Evolutionary conservation across 163 green algal species (phyloP).

Genomic region (Scenedesmus sp.): DNA sequence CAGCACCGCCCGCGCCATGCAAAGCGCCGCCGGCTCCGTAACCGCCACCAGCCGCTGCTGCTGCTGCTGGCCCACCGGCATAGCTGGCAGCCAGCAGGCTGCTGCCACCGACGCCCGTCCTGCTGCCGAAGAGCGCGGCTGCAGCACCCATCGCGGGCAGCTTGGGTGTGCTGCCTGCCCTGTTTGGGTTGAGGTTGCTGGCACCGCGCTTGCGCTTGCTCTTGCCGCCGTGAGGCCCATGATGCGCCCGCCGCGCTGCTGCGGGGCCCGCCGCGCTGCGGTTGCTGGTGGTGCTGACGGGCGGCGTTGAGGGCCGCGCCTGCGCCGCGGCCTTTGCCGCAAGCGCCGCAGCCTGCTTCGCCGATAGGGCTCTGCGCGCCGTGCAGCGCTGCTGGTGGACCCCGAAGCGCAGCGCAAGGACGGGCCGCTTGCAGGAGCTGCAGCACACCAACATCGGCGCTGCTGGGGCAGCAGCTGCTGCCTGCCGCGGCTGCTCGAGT

Average conservation of each 20-base stretch:
- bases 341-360: constrained; percentile 32
- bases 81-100: not conserved
- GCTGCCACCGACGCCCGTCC: not conserved
- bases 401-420: constrained; percentile 17
- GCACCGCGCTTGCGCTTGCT: constrained; percentile 21
- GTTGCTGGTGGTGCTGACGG: constrained; percentile 11
- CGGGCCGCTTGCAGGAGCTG: constrained; percentile 29
- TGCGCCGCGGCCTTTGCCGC: constrained; percentile 43
- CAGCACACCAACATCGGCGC: constrained; percentile 5
- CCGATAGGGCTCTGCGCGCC: constrained; percentile 16
- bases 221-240: not conserved
- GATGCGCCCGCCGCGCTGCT: not conserved
- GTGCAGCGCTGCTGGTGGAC: constrained; percentile 41
- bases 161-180: not conserved
- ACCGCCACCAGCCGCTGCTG: constrained; percentile 20
- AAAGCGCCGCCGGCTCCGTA: not conserved
- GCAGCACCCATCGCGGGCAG: not conserved
- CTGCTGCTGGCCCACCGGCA: not conserved
- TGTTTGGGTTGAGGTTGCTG: constrained; percentile 24
- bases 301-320: constrained; percentile 15
- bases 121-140: not conserved
- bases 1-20: constrained; percentile 10
- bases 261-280: constrained; percentile 2
- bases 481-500: not conserved
- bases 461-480: not conserved